Conservation (phyloP, 2,329 filamentous ascomycete genomes). For the Bretziella fagacearum region DNA sequence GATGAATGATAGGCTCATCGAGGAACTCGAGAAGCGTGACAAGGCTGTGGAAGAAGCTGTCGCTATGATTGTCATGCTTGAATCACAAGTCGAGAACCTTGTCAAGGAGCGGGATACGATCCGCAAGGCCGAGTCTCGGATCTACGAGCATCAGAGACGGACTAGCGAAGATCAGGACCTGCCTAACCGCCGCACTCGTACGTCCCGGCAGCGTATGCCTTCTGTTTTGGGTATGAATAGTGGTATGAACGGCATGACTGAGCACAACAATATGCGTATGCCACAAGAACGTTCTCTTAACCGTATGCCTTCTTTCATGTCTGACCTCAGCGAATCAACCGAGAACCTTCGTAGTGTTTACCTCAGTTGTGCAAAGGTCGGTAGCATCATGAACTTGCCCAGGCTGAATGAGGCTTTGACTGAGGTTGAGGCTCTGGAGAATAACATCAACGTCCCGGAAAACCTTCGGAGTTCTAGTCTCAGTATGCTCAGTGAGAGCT, state of each 20-base stretch:
- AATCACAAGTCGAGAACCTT: conserved; percentile 40
- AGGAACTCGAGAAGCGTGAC: conserved; percentile 50
- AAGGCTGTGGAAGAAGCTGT: conserved; percentile 56
- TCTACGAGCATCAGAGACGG: conserved; percentile 12
- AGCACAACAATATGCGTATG: not conserved
- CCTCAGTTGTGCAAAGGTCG: conserved; percentile 26
- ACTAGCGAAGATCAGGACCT: conserved; percentile 14
- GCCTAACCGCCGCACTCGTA: not conserved
- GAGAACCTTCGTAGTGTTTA: conserved; percentile 46
- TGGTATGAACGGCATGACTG: not conserved
- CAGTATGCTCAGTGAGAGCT: conserved; percentile 50
- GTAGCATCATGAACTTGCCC: conserved; percentile 34
- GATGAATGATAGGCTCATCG: conserved; percentile 40
- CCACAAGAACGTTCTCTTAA: conserved; percentile 22
- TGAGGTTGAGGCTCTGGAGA: conserved; percentile 11
- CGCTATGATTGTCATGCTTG: conserved; percentile 48
- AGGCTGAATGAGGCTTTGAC: conserved; percentile 16
- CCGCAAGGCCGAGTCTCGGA: conserved; percentile 28
- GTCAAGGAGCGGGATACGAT: conserved; percentile 37
- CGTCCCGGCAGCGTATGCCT: conserved; percentile 2
- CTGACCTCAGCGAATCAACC: conserved; percentile 40
- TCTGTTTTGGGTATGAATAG: conserved; percentile 19
- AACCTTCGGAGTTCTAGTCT: conserved; percentile 40
- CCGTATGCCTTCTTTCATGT: conserved; percentile 49
- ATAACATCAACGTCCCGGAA: conserved; percentile 3